phyloP scores from a whole-genome alignment of 139 green algal species.

The Closterium sp. region DNA sequence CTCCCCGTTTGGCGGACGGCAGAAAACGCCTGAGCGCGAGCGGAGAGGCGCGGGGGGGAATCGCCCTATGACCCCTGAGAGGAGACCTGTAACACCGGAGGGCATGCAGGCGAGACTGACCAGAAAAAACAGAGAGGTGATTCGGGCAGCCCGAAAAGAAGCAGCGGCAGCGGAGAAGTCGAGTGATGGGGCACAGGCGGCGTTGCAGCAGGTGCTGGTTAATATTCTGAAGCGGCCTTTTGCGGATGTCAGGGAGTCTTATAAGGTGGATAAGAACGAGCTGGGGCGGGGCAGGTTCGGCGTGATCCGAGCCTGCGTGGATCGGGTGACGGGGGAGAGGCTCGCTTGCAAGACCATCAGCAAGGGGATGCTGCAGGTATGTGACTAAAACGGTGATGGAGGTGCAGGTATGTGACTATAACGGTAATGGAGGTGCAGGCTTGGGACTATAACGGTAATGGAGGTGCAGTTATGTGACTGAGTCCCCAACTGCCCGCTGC shows the following conservation, averaged over 20 bases:
- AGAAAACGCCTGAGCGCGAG: too few relatives aligned
- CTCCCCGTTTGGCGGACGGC: too few relatives aligned
- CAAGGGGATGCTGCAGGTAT: conserved; percentile 76
- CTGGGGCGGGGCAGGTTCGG: conserved; percentile 44
- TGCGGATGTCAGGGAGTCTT: conserved; percentile 9
- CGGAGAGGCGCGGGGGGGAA: neutral
- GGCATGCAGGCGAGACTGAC: neutral
- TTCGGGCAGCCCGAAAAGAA: conserved; percentile 4
- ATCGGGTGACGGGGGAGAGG: conserved; percentile 62
- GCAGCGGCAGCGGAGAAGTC: neutral
- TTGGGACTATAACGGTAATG: too few relatives aligned
- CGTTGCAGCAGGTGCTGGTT: neutral
- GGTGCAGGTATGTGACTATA: too few relatives aligned
- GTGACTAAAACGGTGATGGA: too few relatives aligned
- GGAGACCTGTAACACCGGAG: too few relatives aligned
- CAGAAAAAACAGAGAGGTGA: neutral
- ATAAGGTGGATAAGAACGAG: conserved; percentile 23
- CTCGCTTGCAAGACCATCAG: conserved; percentile 84
- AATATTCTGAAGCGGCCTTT: conserved; percentile 14
- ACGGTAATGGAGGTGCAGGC: too few relatives aligned
- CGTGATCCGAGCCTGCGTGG: conserved; percentile 39
- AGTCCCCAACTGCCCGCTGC: too few relatives aligned
- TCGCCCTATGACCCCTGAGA: neutral
- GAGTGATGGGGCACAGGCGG: neutral
- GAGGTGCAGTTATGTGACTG: too few relatives aligned